A percentile compares a stretch with the other conserved stretches of the same genome.
Evolutionary conservation across 441 rosid genomes (phyloP).

Genomic region (Flueggea neowawraea): DNA sequence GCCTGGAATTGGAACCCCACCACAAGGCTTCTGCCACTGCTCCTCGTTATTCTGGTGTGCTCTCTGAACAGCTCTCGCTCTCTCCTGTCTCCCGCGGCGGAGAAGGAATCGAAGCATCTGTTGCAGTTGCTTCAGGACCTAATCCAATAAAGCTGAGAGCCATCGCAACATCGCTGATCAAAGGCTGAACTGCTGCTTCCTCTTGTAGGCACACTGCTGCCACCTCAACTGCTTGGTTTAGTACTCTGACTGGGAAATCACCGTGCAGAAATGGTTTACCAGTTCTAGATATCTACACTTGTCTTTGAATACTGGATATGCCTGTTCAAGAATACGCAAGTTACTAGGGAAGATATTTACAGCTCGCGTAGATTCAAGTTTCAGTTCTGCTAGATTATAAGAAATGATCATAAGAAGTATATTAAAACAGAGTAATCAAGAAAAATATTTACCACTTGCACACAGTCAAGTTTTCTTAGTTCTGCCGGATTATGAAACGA

Average conservation of each 20-base stretch:
- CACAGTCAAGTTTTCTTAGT: too few relatives aligned
- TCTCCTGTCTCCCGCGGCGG: not conserved
- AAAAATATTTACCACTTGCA: too few relatives aligned
- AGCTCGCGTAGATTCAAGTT: too few relatives aligned
- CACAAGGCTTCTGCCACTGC: constrained; percentile 78
- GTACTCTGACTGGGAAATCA: constrained; percentile 3
- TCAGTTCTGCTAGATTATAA: too few relatives aligned
- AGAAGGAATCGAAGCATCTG: too few relatives aligned
- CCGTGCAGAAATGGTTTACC: constrained; percentile 3
- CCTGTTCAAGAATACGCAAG: not conserved
- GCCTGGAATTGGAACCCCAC: constrained; percentile 67
- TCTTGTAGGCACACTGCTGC: constrained; percentile 15
- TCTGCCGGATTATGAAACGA: too few relatives aligned
- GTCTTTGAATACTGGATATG: not conserved
- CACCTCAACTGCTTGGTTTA: constrained; percentile 8
- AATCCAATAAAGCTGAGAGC: not conserved
- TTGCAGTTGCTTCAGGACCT: not conserved
- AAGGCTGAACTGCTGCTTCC: constrained; percentile 3
- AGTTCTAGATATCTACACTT: constrained; percentile 2
- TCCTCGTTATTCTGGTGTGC: constrained; percentile 32
- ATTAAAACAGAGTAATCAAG: too few relatives aligned
- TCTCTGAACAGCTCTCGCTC: not conserved
- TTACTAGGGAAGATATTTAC: too few relatives aligned
- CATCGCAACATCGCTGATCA: constrained; percentile 6
- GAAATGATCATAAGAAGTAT: too few relatives aligned